Base-by-base conservation (phyloP, 768 basidiomycete genomes). In the Termitomyces sp. region DNA sequence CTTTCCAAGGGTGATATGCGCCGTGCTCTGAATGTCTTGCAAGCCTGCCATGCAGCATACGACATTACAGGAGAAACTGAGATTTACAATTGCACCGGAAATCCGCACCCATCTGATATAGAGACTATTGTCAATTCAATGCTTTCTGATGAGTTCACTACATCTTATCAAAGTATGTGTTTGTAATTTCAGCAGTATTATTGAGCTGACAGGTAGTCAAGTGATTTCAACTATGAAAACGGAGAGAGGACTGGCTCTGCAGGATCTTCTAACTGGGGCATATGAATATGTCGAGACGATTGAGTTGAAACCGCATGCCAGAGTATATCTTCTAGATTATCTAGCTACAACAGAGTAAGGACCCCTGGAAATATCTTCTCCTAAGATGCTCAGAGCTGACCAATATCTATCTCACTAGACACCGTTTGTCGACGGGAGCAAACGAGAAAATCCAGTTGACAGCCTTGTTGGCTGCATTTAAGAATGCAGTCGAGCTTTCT, bases 1-100 rank as follows among this genome's bases (percentile, higher is more conserved):
- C 81, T 99, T n/a, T 95, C 92, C 0, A 89, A 87, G 64, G 97
- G 97, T 32, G 97, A 99, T 71, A 99, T 99, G 97, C 85, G 97
- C 59, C 78, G 97, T 59, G 97, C 95, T 2, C 77, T 99, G 18
- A 98, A 97, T 67, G 89, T 99, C 29, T 77, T 99, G 20, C 97
- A 99, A 74, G 97, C 97, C 0, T 99, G 97, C 67, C 94, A 98
- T 69, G 95, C 97, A 16, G 97, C 96, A 4, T 99, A 98, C 68
- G 92, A 95, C 43, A 70, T 82, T 10, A 85, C 87, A 32, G 90
- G 91, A 56, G 95, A 98, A 73, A 84, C 85, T 0, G 94, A 97
- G 61, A 85, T 99, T 24, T 99, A 98, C 71, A 92, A 89, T 63
- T 98, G 96, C 70, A 98, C 97, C 0, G 97, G 97, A 41, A 95